A percentile compares a stretch with the other conserved stretches of the same genome.
Conservation (phyloP, 2,329 filamentous ascomycete genomes). For the Ramularia endophylla region DNA sequence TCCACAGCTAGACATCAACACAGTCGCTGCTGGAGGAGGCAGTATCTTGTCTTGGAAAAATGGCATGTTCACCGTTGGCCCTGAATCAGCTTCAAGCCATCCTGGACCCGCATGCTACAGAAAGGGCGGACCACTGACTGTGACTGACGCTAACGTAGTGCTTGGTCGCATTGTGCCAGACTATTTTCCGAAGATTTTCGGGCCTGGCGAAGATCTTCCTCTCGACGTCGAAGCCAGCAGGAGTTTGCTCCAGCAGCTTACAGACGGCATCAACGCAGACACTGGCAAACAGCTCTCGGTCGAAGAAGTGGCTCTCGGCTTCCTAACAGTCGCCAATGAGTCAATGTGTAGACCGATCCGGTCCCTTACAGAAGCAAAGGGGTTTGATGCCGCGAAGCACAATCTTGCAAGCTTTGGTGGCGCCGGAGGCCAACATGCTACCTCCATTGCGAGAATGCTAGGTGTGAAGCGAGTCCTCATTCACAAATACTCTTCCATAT, state of each 20-base stretch:
- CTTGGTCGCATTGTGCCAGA: conserved; percentile 29
- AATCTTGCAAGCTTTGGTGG: conserved; percentile 81
- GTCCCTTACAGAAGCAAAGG: conserved; percentile 80
- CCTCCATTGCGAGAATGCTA: conserved; percentile 73
- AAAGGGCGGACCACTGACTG: conserved; percentile 32
- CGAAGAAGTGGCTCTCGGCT: conserved; percentile 79
- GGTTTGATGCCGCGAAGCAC: conserved; percentile 79
- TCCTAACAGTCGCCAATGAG: conserved; percentile 78
- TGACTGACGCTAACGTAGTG: conserved; percentile 33
- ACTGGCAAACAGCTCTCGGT: conserved; percentile 51
- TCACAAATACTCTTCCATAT: conserved; percentile 76
- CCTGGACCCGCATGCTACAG: conserved; percentile 32
- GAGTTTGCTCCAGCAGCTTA: conserved; percentile 14
- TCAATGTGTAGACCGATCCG: conserved; percentile 82
- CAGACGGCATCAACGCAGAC: conserved; percentile 19
- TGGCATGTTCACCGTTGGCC: conserved; percentile 12
- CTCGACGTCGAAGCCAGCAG: conserved; percentile 16
- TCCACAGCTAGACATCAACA: conserved; percentile 30
- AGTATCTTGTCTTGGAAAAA: conserved; percentile 33
- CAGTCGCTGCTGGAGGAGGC: conserved; percentile 43
- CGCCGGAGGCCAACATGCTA: conserved; percentile 79
- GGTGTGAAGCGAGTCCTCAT: conserved; percentile 76
- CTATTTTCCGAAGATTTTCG: conserved; percentile 32
- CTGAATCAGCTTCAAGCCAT: conserved; percentile 22
- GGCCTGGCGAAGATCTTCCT: conserved; percentile 25